These are phyloP conservation scores for Primulina eburnea DNA, from an alignment of 257 asterid genomes.

Conservation along the genomic window DNA sequence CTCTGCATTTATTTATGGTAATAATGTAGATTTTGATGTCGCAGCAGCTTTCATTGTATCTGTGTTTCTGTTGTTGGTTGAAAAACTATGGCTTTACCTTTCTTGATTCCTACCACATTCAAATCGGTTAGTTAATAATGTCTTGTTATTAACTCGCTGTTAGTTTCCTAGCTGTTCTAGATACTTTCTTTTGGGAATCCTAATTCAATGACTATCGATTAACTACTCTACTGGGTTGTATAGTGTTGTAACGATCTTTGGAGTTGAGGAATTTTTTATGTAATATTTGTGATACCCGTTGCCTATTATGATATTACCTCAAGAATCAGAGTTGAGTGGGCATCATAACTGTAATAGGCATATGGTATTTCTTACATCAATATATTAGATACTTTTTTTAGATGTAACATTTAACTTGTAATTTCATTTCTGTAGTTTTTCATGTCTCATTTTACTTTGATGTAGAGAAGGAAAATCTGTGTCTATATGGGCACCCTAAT, in stretches of 20 bases:
- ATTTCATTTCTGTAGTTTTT: constrained; percentile 19
- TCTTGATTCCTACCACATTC: neutral
- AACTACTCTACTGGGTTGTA: neutral
- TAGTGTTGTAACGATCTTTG: neutral
- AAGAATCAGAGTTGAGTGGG: neutral
- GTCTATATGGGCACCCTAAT: constrained; percentile 86
- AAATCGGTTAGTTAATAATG: neutral
- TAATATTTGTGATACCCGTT: no score
- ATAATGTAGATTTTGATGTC: neutral
- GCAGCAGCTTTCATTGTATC: neutral
- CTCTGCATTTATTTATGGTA: neutral
- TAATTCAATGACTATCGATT: neutral
- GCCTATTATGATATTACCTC: neutral
- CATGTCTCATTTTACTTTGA: constrained; percentile 22
- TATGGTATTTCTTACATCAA: neutral
- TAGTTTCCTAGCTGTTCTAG: neutral
- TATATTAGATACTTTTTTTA: no score
- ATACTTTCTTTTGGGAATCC: neutral
- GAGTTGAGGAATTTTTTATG: neutral
- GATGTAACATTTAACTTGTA: neutral
- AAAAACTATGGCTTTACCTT: neutral
- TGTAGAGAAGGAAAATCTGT: constrained; percentile 89
- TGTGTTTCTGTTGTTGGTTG: neutral
- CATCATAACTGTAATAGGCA: neutral
- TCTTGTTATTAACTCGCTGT: neutral